phyloP scores from a whole-genome alignment of 306 rosid genomes.

The Luffa acutangula region DNA sequence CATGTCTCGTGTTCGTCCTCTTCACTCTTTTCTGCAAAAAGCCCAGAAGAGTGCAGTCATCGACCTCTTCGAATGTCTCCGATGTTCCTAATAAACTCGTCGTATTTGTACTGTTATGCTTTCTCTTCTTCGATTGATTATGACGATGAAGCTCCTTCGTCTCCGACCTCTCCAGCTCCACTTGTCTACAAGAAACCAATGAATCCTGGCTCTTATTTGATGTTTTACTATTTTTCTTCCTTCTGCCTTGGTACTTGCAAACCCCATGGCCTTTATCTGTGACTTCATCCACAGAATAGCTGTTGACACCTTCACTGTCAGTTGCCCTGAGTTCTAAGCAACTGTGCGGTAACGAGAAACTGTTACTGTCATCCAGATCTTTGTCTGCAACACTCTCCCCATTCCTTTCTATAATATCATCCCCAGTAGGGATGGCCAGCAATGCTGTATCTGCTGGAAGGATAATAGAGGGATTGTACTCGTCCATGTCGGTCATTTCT shows the following conservation, averaged over 20 bases:
- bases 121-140: constrained; percentile 34
- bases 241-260: constrained; percentile 3
- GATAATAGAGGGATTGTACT: not conserved
- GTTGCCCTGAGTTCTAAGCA: not conserved
- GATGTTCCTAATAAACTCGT: not conserved
- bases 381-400: not conserved
- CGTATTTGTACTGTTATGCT: constrained; percentile 10
- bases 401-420: not conserved
- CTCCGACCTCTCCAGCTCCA: constrained; percentile 3
- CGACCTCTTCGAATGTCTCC: constrained; percentile 10
- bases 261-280: constrained; percentile 11
- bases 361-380: not conserved
- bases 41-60: constrained; percentile 12
- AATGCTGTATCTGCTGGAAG: constrained; percentile 3
- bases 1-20: not conserved
- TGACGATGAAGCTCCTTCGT: not conserved
- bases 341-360: not conserved
- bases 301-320: constrained; percentile 6
- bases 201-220: constrained; percentile 9
- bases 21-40: constrained; percentile 13
- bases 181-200: not conserved
- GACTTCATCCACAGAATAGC: not conserved
- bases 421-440: not conserved
- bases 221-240: constrained; percentile 10
- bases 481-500: constrained; percentile 9